Evolutionary conservation across 23 red algal genomes (phyloP), one percentile per base, ranked within the genome.

Genomic region (Chondrus crispus): DNA sequence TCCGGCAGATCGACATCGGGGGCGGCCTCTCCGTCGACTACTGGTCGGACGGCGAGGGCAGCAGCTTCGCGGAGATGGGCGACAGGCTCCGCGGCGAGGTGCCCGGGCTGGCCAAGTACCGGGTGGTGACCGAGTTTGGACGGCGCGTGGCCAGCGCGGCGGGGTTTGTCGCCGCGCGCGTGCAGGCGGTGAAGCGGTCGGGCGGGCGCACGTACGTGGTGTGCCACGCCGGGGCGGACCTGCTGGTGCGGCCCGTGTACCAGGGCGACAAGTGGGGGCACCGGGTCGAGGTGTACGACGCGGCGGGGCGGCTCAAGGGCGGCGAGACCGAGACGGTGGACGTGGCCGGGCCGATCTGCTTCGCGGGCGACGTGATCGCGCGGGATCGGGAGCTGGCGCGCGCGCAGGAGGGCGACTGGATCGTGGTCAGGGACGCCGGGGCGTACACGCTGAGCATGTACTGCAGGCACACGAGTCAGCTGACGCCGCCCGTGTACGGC

Each of bases 11-110:
- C 11, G 94, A 95, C 40, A 95, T 95, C 78, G 94, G 94, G 5
- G 94, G 94, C 29, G 94, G 94, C 33, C 71, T 95, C 9, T 95
- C 94, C 32, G 94, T 80, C 43, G 80, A 95, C 46, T 95, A 95
- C 73, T 85, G 39, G 26, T 77, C 71, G 43, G 80, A 92, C 33
- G 41, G 48, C 44, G 39, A 42, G 9, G 90, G 42, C 39, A 71
- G 62, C 2, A 87, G 46, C 68, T 95, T 95, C 68, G 94, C 47
- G 5, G 62, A 46, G n/a, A 82, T 91, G 26, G 53, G 46, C 3
- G 22, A 50, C 5, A 44, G 62, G 26, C 62, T 95, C 45, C 38
- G 83, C 26, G 80, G 45, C 22, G 45, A 69, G 6, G 57, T 51
- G 53, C 53, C 78, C 6, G 75, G 74, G 3, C 38, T 95, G 20